These are phyloP conservation scores for Sutorius australiensis DNA, from an alignment of 768 basidiomycete genomes.

Conservation along the genomic window DNA sequence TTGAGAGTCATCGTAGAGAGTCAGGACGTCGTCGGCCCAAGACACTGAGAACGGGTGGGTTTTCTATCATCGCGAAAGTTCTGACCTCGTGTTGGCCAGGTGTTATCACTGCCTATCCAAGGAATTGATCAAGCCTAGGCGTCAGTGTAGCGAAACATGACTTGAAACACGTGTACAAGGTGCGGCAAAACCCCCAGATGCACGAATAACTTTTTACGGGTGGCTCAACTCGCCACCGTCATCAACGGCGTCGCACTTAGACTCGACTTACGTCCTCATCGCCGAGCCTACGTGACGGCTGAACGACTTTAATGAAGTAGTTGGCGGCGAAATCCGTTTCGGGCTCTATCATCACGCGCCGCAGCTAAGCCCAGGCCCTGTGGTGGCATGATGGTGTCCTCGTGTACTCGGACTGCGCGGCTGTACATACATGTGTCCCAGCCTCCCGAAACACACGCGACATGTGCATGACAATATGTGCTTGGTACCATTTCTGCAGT, in stretches of 20 bases:
- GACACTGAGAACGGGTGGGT: slow-evolving; percentile 8
- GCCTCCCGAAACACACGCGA: not conserved
- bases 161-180: slow-evolving; percentile 23
- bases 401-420: not conserved
- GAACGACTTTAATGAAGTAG: not conserved
- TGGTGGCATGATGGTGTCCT: slow-evolving; percentile 4
- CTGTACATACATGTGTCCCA: too few relatives aligned
- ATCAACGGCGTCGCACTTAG: not conserved
- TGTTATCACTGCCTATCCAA: slow-evolving; percentile 30
- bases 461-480: not conserved
- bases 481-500: not conserved
- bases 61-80: slow-evolving; percentile 26
- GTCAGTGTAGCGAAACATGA: slow-evolving; percentile 12
- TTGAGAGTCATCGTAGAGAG: slow-evolving; percentile 25
- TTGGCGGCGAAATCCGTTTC: not conserved
- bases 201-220: not conserved
- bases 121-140: slow-evolving; percentile 1
- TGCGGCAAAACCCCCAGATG: slow-evolving; percentile 1
- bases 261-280: not conserved
- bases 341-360: not conserved
- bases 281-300: not conserved
- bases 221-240: too few relatives aligned
- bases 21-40: slow-evolving; percentile 9
- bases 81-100: slow-evolving; percentile 32
- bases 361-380: not conserved